Evolutionary conservation across 257 asterid genomes (phyloP).

Genomic region (Schizonepeta tenuifolia): DNA sequence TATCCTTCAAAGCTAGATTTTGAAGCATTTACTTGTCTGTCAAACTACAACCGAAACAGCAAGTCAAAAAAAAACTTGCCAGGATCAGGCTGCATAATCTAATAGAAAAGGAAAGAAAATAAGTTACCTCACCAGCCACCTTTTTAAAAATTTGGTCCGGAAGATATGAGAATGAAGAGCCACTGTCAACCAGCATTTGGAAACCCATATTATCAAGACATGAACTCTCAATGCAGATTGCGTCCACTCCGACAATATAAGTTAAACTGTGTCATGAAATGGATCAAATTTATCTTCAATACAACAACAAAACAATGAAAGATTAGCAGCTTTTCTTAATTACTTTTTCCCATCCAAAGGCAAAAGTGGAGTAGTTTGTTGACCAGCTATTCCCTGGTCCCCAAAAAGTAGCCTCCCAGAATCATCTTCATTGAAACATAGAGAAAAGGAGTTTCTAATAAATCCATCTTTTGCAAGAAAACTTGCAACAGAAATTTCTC

Average conservation of each 20-base stretch:
- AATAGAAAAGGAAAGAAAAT: slow-evolving; percentile 1
- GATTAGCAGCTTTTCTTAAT: slow-evolving; percentile 10
- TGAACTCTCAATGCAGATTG: slow-evolving; percentile 64
- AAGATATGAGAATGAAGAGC: slow-evolving; percentile 79
- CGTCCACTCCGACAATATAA: slow-evolving; percentile 71
- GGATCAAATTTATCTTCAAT: slow-evolving; percentile 25
- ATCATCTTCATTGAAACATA: slow-evolving; percentile 77
- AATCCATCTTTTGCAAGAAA: slow-evolving; percentile 80
- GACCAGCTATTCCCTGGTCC: slow-evolving; percentile 68
- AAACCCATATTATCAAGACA: slow-evolving; percentile 59
- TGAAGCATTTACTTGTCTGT: slow-evolving; percentile 67
- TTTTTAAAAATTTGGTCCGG: slow-evolving; percentile 59
- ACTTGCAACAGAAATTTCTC: slow-evolving; percentile 84
- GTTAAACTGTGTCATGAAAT: slow-evolving; percentile 51
- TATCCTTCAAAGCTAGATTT: slow-evolving; percentile 72
- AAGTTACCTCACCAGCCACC: slow-evolving; percentile 65
- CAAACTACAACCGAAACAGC: slow-evolving; percentile 49
- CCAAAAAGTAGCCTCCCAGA: slow-evolving; percentile 82
- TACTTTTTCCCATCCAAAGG: slow-evolving; percentile 66
- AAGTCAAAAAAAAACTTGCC: slow-evolving; percentile 20
- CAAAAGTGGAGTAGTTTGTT: slow-evolving; percentile 67
- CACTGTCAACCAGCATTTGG: slow-evolving; percentile 77
- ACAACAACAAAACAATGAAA: slow-evolving; percentile 21
- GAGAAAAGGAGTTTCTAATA: slow-evolving; percentile 62
- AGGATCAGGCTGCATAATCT: slow-evolving; percentile 14